Evolutionary conservation across 2,329 filamentous ascomycete genomes (phyloP), one percentile per base, ranked within the genome.

Genomic region (Westerdykella sp.): DNA sequence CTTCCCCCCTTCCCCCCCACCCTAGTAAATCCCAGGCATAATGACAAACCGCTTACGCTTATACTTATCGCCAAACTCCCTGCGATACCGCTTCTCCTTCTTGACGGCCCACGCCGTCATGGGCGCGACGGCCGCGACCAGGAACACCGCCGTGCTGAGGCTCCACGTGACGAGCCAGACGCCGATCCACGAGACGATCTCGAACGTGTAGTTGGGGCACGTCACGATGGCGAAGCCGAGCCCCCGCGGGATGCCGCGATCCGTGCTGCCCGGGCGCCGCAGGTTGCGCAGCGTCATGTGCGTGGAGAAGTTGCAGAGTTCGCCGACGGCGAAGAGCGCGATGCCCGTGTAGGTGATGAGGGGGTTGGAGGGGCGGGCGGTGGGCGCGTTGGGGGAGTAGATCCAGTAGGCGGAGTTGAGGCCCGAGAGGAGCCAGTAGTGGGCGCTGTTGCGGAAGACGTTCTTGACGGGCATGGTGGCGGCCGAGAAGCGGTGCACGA

Each of bases 201-300:
- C 93, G 56, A 94, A 97, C 73, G 95, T 80, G 74, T 98, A 98
- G 73, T 98, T 98, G 34, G 93, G 93, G 72, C 90, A 95, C 11
- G 93, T 98, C 41, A 98, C 91, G 30, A 87, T 70, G 51, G 73
- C 75, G 69, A 96, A 97, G 23, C 90, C 87, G 45, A 91, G 80
- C 21, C 93, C 93, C 44, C 74, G 74, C 1, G 93, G 93, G 50
- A 98, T 94, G 56, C 88, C 89, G 46, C 91, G 80, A 65, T 94
- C 88, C 1, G 85, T 67, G 52, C 84, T 85, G 43, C 90, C 90
- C 0, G 80, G 75, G 44, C 81, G 83, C 40, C 93, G 83, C 49
- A 98, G 78, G 48, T 79, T 77, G 22, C 85, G 81, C 18, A 98
- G 78, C 42, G 87, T 84, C 54, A 84, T 67, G 69, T 98, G 93